Percentiles rank a stretch among this genome's conserved stretches.
These are phyloP conservation scores for Lepraria neglecta DNA, from an alignment of 495 filamentous ascomycete species.

Conservation along the genomic window DNA sequence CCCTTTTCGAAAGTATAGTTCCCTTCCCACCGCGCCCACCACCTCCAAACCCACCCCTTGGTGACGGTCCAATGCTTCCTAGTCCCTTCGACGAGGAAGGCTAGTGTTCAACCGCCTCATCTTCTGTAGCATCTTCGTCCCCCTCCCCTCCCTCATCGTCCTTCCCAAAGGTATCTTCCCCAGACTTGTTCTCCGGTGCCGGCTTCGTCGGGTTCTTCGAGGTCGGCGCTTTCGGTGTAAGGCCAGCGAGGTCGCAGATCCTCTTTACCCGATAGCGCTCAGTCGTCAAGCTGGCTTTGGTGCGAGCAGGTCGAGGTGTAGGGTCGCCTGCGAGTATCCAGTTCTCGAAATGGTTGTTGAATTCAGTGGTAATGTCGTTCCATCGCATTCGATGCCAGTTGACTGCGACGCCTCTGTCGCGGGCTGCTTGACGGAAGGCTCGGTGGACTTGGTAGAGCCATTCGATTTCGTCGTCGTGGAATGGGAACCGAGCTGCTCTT, in stretches of 20 bases:
- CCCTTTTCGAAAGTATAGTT: no score
- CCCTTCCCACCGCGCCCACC: no score
- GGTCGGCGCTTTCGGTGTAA: background rate
- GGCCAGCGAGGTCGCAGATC: background rate
- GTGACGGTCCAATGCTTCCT: no score
- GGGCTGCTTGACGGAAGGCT: background rate
- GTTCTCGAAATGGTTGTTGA: slow-evolving; percentile 4
- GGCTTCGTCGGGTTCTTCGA: background rate
- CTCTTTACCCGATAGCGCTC: slow-evolving; percentile 2
- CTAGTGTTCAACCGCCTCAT: no score
- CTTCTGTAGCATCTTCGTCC: no score
- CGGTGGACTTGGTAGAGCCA: background rate
- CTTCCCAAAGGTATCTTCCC: no score
- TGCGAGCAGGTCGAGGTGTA: background rate
- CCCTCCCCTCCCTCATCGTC: no score
- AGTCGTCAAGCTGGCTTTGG: background rate
- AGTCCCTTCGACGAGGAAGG: no score
- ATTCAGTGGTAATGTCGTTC: background rate
- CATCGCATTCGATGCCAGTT: background rate
- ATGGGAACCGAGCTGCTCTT: background rate
- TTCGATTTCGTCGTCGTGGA: background rate
- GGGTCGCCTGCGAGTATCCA: background rate
- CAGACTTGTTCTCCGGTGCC: no score
- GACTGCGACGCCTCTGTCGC: background rate
- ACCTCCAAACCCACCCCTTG: no score